Percentiles rank a stretch among this genome's conserved stretches.
Conservation (phyloP, 192 early-diverging fungal species). For the Rhizophagus clarus region DNA sequence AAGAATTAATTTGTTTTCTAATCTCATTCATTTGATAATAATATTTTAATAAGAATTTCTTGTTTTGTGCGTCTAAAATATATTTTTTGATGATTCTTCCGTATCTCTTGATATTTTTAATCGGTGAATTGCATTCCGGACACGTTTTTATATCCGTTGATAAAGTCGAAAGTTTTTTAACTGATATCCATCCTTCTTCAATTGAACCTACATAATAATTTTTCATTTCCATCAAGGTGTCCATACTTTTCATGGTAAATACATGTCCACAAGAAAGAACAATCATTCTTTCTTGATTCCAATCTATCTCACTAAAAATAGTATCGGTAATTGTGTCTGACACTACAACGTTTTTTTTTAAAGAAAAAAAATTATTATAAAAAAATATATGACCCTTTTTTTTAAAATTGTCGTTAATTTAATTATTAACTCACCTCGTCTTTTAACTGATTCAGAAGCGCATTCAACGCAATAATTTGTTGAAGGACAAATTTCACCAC, state of each 20-base stretch:
- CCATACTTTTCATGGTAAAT: conserved; percentile 53
- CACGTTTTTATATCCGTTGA: background rate
- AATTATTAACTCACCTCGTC: background rate
- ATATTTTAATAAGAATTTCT: conserved; percentile 22
- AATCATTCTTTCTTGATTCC: conserved; percentile 49
- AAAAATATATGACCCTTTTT: no score
- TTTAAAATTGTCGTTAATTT: background rate
- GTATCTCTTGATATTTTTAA: conserved; percentile 7
- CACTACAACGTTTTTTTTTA: no score
- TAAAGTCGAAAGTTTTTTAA: background rate
- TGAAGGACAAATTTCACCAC: conserved; percentile 46
- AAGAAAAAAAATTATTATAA: no score
- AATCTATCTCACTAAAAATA: conserved; percentile 32
- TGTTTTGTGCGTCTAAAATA: conserved; percentile 17
- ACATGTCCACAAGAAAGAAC: conserved; percentile 54
- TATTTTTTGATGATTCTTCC: conserved; percentile 18
- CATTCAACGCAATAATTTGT: conserved; percentile 41
- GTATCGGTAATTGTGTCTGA: no score
- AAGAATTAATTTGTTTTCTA: background rate
- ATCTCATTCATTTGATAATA: background rate
- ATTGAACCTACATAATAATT: conserved; percentile 38
- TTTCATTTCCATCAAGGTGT: conserved; percentile 48
- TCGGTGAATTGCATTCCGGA: background rate
- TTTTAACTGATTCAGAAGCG: conserved; percentile 32
- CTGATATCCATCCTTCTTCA: background rate